Conservation (phyloP, 2,329 filamentous ascomycete species). For the Botryotinia globosa region DNA sequence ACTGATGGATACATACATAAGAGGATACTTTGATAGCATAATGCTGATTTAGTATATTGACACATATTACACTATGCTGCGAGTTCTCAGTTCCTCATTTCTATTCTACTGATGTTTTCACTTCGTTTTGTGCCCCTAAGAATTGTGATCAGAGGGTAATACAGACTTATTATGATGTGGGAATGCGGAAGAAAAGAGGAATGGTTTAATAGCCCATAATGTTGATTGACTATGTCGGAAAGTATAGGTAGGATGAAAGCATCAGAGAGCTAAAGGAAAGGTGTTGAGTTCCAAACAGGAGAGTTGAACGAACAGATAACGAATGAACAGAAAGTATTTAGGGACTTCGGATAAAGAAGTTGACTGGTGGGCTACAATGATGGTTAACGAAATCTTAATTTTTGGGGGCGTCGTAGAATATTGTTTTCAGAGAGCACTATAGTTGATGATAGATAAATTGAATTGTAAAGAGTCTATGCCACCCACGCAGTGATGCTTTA, state of each 20-base stretch:
- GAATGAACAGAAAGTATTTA: neutral
- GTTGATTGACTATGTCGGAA: neutral
- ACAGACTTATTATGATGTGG: neutral
- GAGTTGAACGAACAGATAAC: neutral
- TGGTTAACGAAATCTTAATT: no score
- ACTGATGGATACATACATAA: no score
- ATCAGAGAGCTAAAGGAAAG: neutral
- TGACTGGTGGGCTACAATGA: neutral
- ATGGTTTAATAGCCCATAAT: fast-evolving
- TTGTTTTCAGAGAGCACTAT: neutral
- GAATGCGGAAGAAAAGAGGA: neutral
- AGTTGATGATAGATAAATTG: neutral
- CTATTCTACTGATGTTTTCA: neutral
- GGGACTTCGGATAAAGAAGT: neutral
- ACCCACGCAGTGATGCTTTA: constrained; percentile 15
- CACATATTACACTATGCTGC: neutral
- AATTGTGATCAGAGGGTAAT: neutral
- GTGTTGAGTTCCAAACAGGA: neutral
- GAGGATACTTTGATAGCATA: neutral
- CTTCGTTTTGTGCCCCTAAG: neutral
- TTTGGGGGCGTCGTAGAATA: neutral
- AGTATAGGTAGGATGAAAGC: neutral
- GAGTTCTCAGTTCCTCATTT: neutral
- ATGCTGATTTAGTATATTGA: neutral
- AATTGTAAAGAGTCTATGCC: constrained; percentile 12